Evolutionary conservation across 2,329 filamentous ascomycete genomes (phyloP).

Genomic region (Colletotrichum sp.): DNA sequence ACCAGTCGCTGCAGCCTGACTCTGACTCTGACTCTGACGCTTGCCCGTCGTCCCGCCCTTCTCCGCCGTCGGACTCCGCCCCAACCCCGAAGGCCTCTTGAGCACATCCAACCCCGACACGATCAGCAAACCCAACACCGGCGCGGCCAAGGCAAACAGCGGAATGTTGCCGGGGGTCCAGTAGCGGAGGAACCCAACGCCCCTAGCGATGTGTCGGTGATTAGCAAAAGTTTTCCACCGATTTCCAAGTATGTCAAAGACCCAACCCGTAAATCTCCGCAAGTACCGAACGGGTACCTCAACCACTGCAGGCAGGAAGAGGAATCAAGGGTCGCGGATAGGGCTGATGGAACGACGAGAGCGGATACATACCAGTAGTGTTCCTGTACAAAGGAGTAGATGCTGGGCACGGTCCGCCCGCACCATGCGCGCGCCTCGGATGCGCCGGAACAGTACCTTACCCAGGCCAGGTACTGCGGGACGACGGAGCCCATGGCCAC

Average conservation of each 20-base stretch:
- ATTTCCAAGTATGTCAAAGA: not conserved
- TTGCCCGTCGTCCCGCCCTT: not conserved
- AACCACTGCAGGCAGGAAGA: not conserved
- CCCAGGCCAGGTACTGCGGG: slow-evolving; percentile 80
- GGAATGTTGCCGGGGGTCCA: slow-evolving; percentile 89
- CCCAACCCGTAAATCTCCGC: slow-evolving; percentile 2
- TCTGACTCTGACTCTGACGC: not conserved
- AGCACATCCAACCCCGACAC: slow-evolving; percentile 59
- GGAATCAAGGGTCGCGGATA: not conserved
- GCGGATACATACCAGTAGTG: slow-evolving; percentile 78
- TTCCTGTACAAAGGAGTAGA: slow-evolving; percentile 88
- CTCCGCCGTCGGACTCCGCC: slow-evolving; percentile 1
- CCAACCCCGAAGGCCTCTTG: slow-evolving; percentile 23
- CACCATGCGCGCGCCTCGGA: slow-evolving; percentile 74
- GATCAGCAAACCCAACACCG: slow-evolving; percentile 74
- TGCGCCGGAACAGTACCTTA: slow-evolving; percentile 64
- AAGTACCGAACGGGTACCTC: slow-evolving; percentile 3
- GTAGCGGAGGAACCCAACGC: slow-evolving; percentile 85
- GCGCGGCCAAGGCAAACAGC: slow-evolving; percentile 82
- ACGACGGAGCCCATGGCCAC: slow-evolving; percentile 71
- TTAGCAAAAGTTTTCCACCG: not conserved
- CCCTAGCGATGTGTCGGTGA: slow-evolving; percentile 59
- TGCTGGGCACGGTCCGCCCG: slow-evolving; percentile 73
- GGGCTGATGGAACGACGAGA: slow-evolving; percentile 1
- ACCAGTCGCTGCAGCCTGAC: not conserved